Evolutionary conservation across 164 flowering plant species (phyloP), one percentile per base, ranked within the genome.

Genomic region (Platanus orientalis): DNA sequence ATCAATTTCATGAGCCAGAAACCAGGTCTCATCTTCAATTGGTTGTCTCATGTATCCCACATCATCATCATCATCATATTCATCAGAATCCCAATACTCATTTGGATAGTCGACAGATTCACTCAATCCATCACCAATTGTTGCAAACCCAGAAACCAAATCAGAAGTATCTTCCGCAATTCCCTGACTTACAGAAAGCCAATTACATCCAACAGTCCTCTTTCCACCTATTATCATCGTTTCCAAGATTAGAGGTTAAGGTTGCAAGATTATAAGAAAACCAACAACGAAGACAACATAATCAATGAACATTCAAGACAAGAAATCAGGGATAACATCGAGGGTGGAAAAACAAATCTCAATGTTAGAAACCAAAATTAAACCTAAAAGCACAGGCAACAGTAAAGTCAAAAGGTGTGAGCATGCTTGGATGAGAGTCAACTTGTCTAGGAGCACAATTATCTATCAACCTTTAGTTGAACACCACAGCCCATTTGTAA

Each of bases 71-170:
- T 91, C 97, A 32, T 94, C 97, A 65, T 94, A 94, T 71, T 94
- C 99, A 74, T 94, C 99, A 68, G 97, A 94, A 62, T 94, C 99
- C 99, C 99, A 94, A 63, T 89, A 94, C 42, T 94, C 99, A 75
- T 89, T 86, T 52, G 93, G 96, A 66, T 88, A 94, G 80, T 88
- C 99, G 66, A 86, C 63, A 53, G 97, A 80, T 73, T 90, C 97
- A 76, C 90, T 88, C 57, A 89, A 73, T 10, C 92, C 96, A 83
- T 91, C 97, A 66, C 99, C 99, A 30, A 86, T 75, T 61, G 96
- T 91, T 36, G 96, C 96, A 82, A 94, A 88, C 71, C 96, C 99
- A 70, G 96, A 91, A 65, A 94, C 96, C 40, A 94, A 73, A 80
- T 91, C 97, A 78, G 90, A 89, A 29, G 86, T 75, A 77, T 88